A percentile compares a stretch with the other conserved stretches of the same genome.
phyloP scores from a whole-genome alignment of 306 rosid genomes.

The Myrica gale region DNA sequence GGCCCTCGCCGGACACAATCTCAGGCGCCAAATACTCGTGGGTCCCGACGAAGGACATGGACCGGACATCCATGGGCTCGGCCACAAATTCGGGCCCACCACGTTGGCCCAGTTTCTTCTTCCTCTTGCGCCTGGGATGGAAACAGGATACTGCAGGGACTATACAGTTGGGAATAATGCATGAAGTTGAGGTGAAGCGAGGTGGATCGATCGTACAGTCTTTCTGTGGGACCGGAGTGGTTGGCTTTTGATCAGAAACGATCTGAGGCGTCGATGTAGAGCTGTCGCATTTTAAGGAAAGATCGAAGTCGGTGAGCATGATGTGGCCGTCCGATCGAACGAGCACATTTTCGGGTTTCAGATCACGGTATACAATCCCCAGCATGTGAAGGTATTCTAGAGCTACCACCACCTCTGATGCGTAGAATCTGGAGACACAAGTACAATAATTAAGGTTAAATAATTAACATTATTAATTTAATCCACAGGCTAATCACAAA shows the following conservation, averaged over 20 bases:
- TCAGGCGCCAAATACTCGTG: conserved; percentile 69
- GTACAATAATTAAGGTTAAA: background rate
- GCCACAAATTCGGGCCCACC: conserved; percentile 54
- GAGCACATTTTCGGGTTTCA: conserved; percentile 75
- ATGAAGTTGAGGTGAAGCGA: conserved; percentile 45
- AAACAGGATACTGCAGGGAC: conserved; percentile 59
- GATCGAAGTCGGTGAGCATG: conserved; percentile 72
- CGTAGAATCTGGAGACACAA: conserved; percentile 57
- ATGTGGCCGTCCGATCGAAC: conserved; percentile 81
- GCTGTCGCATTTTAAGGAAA: conserved; percentile 49
- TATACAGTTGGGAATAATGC: conserved; percentile 54
- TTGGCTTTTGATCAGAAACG: conserved; percentile 36
- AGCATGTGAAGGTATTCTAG: conserved; percentile 90
- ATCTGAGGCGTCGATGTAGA: conserved; percentile 50
- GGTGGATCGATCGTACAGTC: conserved; percentile 26
- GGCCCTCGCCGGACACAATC: conserved; percentile 56
- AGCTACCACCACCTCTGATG: conserved; percentile 74
- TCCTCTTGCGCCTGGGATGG: conserved; percentile 52
- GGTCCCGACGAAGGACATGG: conserved; percentile 63
- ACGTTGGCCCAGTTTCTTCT: conserved; percentile 47
- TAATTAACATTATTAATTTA: conserved; percentile 6
- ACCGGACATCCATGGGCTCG: conserved; percentile 51
- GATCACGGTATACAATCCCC: conserved; percentile 86
- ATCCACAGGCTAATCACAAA: background rate
- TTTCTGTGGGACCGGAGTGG: conserved; percentile 34